A percentile compares a stretch with the other conserved stretches of the same genome.
Evolutionary conservation across 2,329 filamentous ascomycete species (phyloP).

Genomic region (Elsinoe arachidis): DNA sequence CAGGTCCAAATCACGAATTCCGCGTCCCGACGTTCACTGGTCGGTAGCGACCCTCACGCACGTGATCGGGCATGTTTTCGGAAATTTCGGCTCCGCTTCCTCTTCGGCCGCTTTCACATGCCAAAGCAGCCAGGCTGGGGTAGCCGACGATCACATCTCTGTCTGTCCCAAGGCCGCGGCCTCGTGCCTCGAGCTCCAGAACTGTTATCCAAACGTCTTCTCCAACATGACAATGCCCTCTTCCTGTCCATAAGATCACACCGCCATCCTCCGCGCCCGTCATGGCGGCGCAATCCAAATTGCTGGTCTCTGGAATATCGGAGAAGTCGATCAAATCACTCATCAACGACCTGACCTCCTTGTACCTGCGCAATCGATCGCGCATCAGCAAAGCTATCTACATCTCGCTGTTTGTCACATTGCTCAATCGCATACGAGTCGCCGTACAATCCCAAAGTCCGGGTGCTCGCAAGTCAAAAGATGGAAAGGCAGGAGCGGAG

Average conservation of each 20-base stretch:
- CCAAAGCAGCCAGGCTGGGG: not conserved
- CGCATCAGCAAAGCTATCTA: constrained; percentile 78
- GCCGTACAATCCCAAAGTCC: constrained; percentile 73
- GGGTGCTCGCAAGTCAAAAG: constrained; percentile 29
- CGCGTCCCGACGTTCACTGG: no score
- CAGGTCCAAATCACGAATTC: no score
- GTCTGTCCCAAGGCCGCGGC: not conserved
- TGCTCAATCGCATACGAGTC: constrained; percentile 67
- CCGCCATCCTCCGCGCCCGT: not conserved
- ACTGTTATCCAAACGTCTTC: not conserved
- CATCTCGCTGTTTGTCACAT: constrained; percentile 68
- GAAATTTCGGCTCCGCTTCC: not conserved
- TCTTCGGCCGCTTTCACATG: not conserved
- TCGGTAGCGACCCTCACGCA: no score
- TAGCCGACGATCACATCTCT: not conserved
- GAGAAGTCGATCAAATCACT: constrained; percentile 58
- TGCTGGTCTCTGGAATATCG: constrained; percentile 45
- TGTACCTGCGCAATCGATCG: constrained; percentile 73
- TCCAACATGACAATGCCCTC: not conserved
- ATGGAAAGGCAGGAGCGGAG: constrained; percentile 25
- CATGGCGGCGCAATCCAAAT: constrained; percentile 72
- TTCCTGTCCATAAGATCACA: not conserved
- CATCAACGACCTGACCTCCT: constrained; percentile 56
- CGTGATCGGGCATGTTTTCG: not conserved
- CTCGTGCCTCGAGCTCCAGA: not conserved